Base-by-base conservation (phyloP, 139 green algal genomes). In the Chlorella sorokiniana region DNA sequence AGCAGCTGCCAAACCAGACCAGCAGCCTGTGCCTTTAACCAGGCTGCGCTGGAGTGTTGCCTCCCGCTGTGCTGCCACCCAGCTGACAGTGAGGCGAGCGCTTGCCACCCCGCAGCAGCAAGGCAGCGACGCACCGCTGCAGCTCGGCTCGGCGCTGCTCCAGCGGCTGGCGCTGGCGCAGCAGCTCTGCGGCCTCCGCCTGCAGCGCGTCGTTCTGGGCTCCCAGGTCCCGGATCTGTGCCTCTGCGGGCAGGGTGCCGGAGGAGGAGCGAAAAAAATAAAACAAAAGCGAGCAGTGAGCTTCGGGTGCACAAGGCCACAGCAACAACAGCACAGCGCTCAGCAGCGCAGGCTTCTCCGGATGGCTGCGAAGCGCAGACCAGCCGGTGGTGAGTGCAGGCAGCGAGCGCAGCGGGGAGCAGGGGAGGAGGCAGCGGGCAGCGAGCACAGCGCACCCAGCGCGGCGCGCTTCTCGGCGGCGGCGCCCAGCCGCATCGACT, bases 161-260 rank as follows among this genome's bases (percentile, higher is more conserved):
- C 52, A 81, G 41, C 25, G 51, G 83, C 51, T 69, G 52, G 65
- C 48, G 38, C 52, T 52, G 25, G 0, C 35, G 33, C 31, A 31
- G 51, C 10, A 40, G 33, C 14, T 45, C 77, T 3, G 64, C 77
- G 37, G 69, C 52, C 73, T 79, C 52, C 4, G 65, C 11, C 67
- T 81, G 42, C 59, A 83, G 65, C 52, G 63, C 41, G 27, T 80
- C 67, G 1, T 83, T 75, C 3, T 38, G 10, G 37, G 65, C 22
- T 35, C 61, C 40, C 73, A 89, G 78, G 69, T 90, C 77, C 59
- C 76, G 65, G 25, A 77, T 64, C 62, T 79, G 70, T 31, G 81
- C 74, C 81, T 84, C 82, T 54, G 65, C 81, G 44, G 52, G 29
- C 61, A 68, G 62, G 44, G n/a, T 9, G 31, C 20, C 38, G 9